Conservation (phyloP, 257 asterid genomes). For the Gardenia jasminoides region DNA sequence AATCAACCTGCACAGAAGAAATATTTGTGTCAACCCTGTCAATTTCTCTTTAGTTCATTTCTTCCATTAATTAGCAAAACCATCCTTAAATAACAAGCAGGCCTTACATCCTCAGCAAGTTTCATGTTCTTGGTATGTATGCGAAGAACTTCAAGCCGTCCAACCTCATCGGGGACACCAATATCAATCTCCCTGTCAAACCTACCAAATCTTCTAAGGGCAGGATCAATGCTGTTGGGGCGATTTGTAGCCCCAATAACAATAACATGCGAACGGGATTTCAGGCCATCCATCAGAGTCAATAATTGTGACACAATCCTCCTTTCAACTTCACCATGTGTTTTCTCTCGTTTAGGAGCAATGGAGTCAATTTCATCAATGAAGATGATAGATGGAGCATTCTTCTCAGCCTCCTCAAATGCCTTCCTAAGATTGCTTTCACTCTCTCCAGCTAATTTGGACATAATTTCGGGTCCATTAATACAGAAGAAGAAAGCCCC, state of each 20-base stretch:
- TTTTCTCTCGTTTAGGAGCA: conserved; percentile 64
- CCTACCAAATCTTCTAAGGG: conserved; percentile 62
- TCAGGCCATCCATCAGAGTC: conserved; percentile 60
- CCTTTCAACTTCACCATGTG: conserved; percentile 63
- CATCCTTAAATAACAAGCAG: conserved; percentile 3
- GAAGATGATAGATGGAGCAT: conserved; percentile 57
- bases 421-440: conserved; percentile 67
- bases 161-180: conserved; percentile 67
- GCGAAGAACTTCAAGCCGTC: conserved; percentile 62
- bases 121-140: conserved; percentile 65
- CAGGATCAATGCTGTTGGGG: conserved; percentile 61
- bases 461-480: conserved; percentile 65
- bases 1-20: conserved; percentile 41
- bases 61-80: background rate
- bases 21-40: background rate
- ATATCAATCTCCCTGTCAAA: conserved; percentile 65
- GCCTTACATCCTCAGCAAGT: conserved; percentile 51
- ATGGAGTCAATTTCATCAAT: conserved; percentile 64
- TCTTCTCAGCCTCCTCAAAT: conserved; percentile 67
- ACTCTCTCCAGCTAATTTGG: conserved; percentile 64
- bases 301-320: conserved; percentile 58
- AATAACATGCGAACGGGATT: conserved; percentile 55
- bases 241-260: conserved; percentile 65
- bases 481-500: conserved; percentile 63
- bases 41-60: background rate